Base-by-base conservation (phyloP, 805 yeast species). In the Candida ponderosae region DNA sequence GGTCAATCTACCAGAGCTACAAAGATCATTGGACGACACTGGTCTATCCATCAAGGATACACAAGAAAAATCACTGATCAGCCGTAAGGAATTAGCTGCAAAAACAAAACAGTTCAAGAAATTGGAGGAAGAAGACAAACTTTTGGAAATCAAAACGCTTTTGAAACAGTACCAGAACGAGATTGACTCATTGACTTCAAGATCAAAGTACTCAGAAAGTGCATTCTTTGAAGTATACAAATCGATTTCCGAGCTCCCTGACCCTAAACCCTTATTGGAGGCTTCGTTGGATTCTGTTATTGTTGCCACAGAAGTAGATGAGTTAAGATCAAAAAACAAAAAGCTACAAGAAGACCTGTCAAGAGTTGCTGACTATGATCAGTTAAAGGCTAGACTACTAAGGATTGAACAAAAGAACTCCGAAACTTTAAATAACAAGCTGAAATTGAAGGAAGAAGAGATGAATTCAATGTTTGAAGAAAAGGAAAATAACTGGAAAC, bases 71-170 rank as follows among this genome's bases (percentile, higher is more conserved):
- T 82, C 94, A 0, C 66, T 86, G 32, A 65, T 76, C 9, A 72
- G 79, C 26, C 71, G 98, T 44, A 86, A 85, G 56, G 76, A 73
- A 26, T 63, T 90, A 35, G 95, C 97, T 0, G 60, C 79, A 4
- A 77, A 76, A 54, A 93, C 98, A n/a, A 90, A 90, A 51, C 79
- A 70, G 33, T 93, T 90, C 62, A 78, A 79, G 55, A 86, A 81
- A 53, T 63, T 87, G 20, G 66, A 70, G 1, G 84, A 81, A 38
- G 75, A 68, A 13, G 80, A 74, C 36, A 89, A 87, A 56, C 62
- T 88, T 34, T 63, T 55, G 1, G 80, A 79, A 51, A 57, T 83
- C 54, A 81, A 82, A 42, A 60, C 68, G n/a, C 65, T 90, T 28
- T 68, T 90, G 43, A 74, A 74, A 52, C 66, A 76, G 32, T 90